phyloP scores from a whole-genome alignment of 2,329 filamentous ascomycete species.

The Davidsoniella virescens region DNA sequence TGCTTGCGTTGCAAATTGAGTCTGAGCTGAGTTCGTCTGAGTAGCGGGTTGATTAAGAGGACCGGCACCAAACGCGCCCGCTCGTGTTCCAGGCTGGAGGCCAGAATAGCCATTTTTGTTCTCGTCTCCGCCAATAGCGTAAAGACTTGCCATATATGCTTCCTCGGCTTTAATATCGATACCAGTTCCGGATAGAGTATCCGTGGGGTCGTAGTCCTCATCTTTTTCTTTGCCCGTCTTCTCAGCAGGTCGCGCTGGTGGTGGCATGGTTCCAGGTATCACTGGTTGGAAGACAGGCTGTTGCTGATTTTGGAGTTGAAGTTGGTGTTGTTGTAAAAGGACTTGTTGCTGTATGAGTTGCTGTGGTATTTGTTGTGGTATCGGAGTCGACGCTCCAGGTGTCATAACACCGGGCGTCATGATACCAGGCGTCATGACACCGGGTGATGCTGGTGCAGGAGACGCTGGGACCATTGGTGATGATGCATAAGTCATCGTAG shows the following conservation, averaged over 20 bases:
- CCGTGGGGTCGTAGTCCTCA: slow-evolving; percentile 62
- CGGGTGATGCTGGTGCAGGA: slow-evolving; percentile 10
- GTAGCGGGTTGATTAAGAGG: slow-evolving; percentile 44
- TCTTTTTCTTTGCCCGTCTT: slow-evolving; percentile 44
- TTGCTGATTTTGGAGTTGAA: background rate
- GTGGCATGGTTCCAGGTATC: slow-evolving; percentile 33
- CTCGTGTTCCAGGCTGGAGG: slow-evolving; percentile 37
- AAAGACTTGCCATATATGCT: slow-evolving; percentile 52
- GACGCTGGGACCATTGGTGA: slow-evolving; percentile 15
- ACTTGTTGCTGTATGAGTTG: slow-evolving; percentile 7
- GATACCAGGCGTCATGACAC: background rate
- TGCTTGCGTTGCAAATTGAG: slow-evolving; percentile 48
- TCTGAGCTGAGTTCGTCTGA: slow-evolving; percentile 28
- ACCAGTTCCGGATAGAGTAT: slow-evolving; percentile 69
- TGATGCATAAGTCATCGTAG: slow-evolving; percentile 15
- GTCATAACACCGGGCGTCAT: slow-evolving; percentile 7
- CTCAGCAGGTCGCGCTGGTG: slow-evolving; percentile 44
- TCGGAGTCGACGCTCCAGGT: background rate
- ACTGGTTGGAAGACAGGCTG: slow-evolving; percentile 13
- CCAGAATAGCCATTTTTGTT: slow-evolving; percentile 26
- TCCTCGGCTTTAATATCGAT: slow-evolving; percentile 81
- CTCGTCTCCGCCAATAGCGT: slow-evolving; percentile 25
- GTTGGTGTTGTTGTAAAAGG: slow-evolving; percentile 2
- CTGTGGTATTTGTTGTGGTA: slow-evolving; percentile 3
- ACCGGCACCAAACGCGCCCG: slow-evolving; percentile 48